phyloP scores from a whole-genome alignment of 371 early-diverging fungal species.

The Cokeromyces recurvatus region DNA sequence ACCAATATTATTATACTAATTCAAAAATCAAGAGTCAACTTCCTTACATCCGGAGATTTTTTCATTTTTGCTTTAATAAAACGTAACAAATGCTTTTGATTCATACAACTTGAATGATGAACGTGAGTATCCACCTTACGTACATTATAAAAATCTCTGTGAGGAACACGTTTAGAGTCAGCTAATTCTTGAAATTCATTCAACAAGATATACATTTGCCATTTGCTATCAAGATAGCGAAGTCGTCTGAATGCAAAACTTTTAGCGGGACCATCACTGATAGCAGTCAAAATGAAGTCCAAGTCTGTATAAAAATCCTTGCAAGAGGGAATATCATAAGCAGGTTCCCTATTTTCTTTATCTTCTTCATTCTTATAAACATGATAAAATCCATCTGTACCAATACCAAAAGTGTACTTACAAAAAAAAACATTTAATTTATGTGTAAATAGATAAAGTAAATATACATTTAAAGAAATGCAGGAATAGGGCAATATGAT shows the following conservation, averaged over 20 bases:
- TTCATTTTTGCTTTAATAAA: conserved; percentile 97
- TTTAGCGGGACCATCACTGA: conserved; percentile 93
- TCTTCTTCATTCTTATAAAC: conserved; percentile 19
- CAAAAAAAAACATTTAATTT: too few relatives aligned
- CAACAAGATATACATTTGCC: conserved; percentile 88
- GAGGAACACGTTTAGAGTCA: conserved; percentile 92
- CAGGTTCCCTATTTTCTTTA: too few relatives aligned
- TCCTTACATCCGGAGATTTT: conserved; percentile 71
- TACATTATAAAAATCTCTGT: conserved; percentile 98
- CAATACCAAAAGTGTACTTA: too few relatives aligned
- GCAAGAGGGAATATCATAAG: background rate
- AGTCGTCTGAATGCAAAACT: conserved; percentile 92
- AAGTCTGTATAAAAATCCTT: conserved; percentile 89
- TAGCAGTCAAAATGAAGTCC: conserved; percentile 78
- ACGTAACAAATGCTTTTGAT: conserved; percentile 96
- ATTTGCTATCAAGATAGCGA: conserved; percentile 92
- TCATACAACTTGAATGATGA: conserved; percentile 97
- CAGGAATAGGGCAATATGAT: too few relatives aligned
- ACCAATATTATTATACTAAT: too few relatives aligned
- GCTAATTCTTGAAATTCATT: conserved; percentile 95
- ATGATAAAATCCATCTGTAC: conserved; percentile 33
- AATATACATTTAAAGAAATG: too few relatives aligned
- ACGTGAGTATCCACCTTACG: conserved; percentile 99
- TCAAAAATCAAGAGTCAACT: too few relatives aligned
- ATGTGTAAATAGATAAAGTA: too few relatives aligned